Base-by-base conservation (phyloP, 2,329 filamentous ascomycete genomes). In the Hypoxylon sp. region DNA sequence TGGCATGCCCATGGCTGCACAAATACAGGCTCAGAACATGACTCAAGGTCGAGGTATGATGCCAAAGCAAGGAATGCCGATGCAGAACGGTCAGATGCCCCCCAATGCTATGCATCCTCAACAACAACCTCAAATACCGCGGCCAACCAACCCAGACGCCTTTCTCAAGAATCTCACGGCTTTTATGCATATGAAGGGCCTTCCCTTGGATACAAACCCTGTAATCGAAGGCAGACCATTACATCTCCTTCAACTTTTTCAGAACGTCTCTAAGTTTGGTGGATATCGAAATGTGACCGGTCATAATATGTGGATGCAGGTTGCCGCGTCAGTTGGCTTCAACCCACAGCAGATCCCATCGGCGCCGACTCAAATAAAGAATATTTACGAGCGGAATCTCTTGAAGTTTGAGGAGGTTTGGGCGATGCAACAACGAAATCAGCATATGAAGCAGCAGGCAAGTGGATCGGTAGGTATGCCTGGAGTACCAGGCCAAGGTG, bases 171-270 rank as follows among this genome's bases (percentile, higher is more conserved):
- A 90, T 42, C 83, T 98, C 6, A 87, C 88, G 19, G 82, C 86
- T n/a, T 92, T 97, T 70, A 97, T 97, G 91, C 87, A 87, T 66
- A 86, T 89, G 52, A 90, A 92, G 65, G 89, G 90, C 33, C 83
- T 93, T 17, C 91, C 90, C 0, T 85, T 98, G 54, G 94, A 97
- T 51, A 83, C 87, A 0, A 91, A 90, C 68, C 94, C 94, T 0
- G 82, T 88, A 22, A 87, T 97, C 24, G 90, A 88, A 58, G 92
- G 94, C 58, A 90, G 93, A 10, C 87, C 87, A 0, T 84, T 98
- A 39, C 91, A 91, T 73, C 81, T 98, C 11, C 88, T 93, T 76
- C 87, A 90, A 67, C 84, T 98, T 2, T 98, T 97, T 78, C 88
- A 91, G 67, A 84, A 88, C 0, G 92, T 97, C 1, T 87, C 91